phyloP scores from a whole-genome alignment of 371 early-diverging fungal species.

The Mortierella sp. region DNA sequence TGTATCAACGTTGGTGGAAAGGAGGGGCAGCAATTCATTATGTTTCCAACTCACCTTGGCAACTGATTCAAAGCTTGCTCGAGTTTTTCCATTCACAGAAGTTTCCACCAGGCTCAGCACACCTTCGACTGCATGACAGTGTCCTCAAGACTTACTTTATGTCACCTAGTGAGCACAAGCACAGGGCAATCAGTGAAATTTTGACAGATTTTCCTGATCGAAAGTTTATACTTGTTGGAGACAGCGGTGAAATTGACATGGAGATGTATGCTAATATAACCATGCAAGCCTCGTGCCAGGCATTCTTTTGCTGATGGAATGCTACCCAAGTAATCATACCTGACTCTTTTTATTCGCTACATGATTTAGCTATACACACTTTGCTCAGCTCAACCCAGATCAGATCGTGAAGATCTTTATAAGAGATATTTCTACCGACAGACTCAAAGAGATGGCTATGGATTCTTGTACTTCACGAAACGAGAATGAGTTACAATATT shows the following conservation, averaged over 20 bases:
- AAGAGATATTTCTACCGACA: constrained; percentile 71
- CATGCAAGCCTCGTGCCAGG: neutral
- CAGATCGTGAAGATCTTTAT: constrained; percentile 85
- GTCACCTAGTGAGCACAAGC: constrained; percentile 58
- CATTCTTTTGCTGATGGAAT: neutral
- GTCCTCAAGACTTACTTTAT: constrained; percentile 27
- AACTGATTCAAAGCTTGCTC: constrained; percentile 76
- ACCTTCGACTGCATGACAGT: constrained; percentile 66
- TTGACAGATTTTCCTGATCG: constrained; percentile 78
- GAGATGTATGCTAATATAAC: constrained; percentile 63
- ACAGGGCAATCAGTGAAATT: constrained; percentile 51
- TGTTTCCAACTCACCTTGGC: constrained; percentile 91
- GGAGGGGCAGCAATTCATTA: constrained; percentile 84
- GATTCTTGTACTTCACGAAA: neutral
- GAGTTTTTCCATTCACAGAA: constrained; percentile 68
- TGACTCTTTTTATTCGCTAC: neutral
- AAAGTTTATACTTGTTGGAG: constrained; percentile 86
- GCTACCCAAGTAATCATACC: no score
- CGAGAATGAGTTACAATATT: neutral
- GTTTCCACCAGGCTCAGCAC: constrained; percentile 84
- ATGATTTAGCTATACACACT: constrained; percentile 55
- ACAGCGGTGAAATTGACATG: constrained; percentile 87
- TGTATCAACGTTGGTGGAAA: constrained; percentile 56
- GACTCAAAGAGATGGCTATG: constrained; percentile 6
- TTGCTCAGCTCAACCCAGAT: constrained; percentile 68